phyloP scores from a whole-genome alignment of 805 yeast genomes.

The Candida ulmi region DNA sequence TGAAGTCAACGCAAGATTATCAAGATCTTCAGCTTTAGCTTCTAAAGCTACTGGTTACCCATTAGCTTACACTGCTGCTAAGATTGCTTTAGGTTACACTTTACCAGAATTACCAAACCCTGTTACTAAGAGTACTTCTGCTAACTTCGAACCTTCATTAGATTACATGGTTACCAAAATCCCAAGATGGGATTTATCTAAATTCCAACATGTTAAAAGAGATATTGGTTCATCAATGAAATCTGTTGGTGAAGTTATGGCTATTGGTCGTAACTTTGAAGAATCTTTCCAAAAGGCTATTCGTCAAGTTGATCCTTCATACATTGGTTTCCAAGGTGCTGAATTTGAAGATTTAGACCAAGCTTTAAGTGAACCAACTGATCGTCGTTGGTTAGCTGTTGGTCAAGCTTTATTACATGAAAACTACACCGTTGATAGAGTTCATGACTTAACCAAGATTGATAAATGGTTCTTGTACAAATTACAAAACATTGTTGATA shows the following conservation, averaged over 20 bases:
- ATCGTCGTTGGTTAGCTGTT: constrained; percentile 96
- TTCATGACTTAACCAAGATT: constrained; percentile 87
- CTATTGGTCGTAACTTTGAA: constrained; percentile 96
- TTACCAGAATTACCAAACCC: constrained; percentile 94
- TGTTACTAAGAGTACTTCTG: constrained; percentile 92
- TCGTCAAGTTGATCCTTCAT: constrained; percentile 91
- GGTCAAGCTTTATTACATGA: constrained; percentile 95
- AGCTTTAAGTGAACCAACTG: constrained; percentile 80
- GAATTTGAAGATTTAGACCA: constrained; percentile 73
- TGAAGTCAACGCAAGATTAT: constrained; percentile 95
- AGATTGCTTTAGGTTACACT: constrained; percentile 91
- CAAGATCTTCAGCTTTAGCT: constrained; percentile 96
- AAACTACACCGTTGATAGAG: constrained; percentile 84
- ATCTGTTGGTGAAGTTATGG: constrained; percentile 99
- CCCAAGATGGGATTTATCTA: constrained; percentile 96
- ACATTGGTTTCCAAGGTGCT: constrained; percentile 87
- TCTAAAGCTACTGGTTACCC: constrained; percentile 99
- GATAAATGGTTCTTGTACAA: constrained; percentile 95
- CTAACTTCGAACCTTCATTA: constrained; percentile 94
- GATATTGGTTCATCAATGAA: constrained; percentile 95
- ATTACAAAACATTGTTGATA: constrained; percentile 85
- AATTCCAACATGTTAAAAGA: constrained; percentile 92
- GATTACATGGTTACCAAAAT: constrained; percentile 96
- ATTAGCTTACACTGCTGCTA: constrained; percentile 97
- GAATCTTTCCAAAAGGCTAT: constrained; percentile 97